A percentile compares a stretch with the other conserved stretches of the same genome.
These are phyloP conservation scores for Plasmodium blacklocki DNA, from an alignment of 169 alveolate genomes.

Conservation along the genomic window DNA sequence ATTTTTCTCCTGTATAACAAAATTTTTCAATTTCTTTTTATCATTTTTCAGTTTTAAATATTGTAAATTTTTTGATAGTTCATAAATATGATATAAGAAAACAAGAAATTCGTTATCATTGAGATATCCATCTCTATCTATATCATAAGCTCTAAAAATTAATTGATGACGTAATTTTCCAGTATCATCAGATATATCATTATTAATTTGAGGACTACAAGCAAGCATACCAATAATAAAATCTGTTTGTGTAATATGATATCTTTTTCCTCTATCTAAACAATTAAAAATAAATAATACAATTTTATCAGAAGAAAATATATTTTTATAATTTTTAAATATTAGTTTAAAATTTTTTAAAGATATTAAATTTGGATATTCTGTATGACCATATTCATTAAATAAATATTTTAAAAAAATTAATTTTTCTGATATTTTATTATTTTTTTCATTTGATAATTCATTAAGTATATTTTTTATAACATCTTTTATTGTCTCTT, in stretches of 20 bases:
- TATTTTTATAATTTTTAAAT: slow-evolving; percentile 52
- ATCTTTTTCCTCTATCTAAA: slow-evolving; percentile 80
- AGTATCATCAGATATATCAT: slow-evolving; percentile 67
- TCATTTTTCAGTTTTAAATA: slow-evolving; percentile 15
- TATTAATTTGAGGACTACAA: slow-evolving; percentile 83
- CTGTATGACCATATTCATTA: slow-evolving; percentile 65
- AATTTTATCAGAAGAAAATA: slow-evolving; percentile 78
- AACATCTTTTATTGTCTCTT: slow-evolving; percentile 4
- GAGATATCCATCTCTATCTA: slow-evolving; percentile 80
- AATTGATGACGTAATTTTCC: slow-evolving; percentile 85
- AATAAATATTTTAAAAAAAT: slow-evolving; percentile 52
- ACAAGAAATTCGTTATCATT: slow-evolving; percentile 58
- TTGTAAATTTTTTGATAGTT: slow-evolving; percentile 40
- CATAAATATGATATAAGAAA: slow-evolving; percentile 78
- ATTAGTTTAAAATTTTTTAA: slow-evolving; percentile 40
- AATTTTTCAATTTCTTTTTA: slow-evolving; percentile 31
- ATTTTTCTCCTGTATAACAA: slow-evolving; percentile 21
- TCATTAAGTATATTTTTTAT: slow-evolving; percentile 12
- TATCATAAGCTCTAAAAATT: slow-evolving; percentile 84
- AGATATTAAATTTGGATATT: slow-evolving; percentile 47
- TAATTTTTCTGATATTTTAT: slow-evolving; percentile 23
- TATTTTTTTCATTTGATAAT: slow-evolving; percentile 7
- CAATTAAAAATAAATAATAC: slow-evolving; percentile 80
- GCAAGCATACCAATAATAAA: slow-evolving; percentile 85
- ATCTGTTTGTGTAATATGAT: slow-evolving; percentile 77